These are phyloP conservation scores for Simplicillium aogashimaense DNA, from an alignment of 2,329 filamentous ascomycete genomes.

Conservation along the genomic window DNA sequence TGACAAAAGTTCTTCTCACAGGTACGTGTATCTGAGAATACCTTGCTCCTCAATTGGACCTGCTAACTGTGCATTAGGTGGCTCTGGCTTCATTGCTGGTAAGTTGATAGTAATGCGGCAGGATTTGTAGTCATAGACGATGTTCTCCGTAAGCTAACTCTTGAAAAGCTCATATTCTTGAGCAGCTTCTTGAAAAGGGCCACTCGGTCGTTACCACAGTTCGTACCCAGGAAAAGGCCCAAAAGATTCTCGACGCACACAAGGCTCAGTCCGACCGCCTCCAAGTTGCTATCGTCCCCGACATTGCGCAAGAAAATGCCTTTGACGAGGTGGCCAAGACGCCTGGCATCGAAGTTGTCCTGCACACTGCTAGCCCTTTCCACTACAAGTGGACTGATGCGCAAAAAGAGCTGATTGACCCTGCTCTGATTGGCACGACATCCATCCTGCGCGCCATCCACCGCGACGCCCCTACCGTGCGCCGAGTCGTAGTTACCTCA, in stretches of 20 bases:
- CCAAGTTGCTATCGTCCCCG: slow-evolving; percentile 54
- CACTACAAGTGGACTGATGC: slow-evolving; percentile 42
- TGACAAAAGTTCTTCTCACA: slow-evolving; percentile 37
- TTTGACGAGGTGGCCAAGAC: slow-evolving; percentile 55
- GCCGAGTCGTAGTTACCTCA: slow-evolving; percentile 36
- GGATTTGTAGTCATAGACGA: neutral
- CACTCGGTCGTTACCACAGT: slow-evolving; percentile 47
- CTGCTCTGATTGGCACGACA: slow-evolving; percentile 50
- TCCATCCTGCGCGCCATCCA: slow-evolving; percentile 65
- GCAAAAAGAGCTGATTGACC: slow-evolving; percentile 44
- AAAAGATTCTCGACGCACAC: slow-evolving; percentile 39
- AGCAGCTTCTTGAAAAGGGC: slow-evolving; percentile 39
- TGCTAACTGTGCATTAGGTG: slow-evolving; percentile 21
- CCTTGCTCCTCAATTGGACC: neutral
- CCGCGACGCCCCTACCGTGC: slow-evolving; percentile 46
- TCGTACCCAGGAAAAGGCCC: slow-evolving; percentile 42
- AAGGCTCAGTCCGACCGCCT: slow-evolving; percentile 32
- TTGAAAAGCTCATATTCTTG: slow-evolving; percentile 39
- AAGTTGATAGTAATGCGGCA: slow-evolving; percentile 9
- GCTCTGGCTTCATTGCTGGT: slow-evolving; percentile 43
- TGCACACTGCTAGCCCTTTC: slow-evolving; percentile 53
- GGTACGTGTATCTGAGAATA: slow-evolving; percentile 18
- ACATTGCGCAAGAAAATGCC: slow-evolving; percentile 63
- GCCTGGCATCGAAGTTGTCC: slow-evolving; percentile 41
- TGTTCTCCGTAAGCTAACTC: neutral